Evolutionary conservation across 768 basidiomycete genomes (phyloP).

Genomic region (Cyathus striatus): DNA sequence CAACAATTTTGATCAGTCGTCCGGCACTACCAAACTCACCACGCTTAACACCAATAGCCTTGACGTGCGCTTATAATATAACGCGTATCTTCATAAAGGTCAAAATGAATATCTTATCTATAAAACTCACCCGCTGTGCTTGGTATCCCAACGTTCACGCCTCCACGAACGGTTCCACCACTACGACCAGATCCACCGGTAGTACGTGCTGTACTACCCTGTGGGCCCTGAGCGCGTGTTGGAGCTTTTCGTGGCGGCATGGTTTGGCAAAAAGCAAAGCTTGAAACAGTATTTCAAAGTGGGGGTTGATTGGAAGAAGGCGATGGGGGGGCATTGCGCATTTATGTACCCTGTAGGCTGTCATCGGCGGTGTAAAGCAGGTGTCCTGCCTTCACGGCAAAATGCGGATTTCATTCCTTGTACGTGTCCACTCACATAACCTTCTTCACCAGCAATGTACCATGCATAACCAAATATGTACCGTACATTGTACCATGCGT

Average conservation of each 20-base stretch:
- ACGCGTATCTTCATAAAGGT: constrained; percentile 2
- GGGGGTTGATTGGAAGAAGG: too few species aligned
- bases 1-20: constrained; percentile 15
- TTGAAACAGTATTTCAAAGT: not conserved
- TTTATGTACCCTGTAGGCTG: too few species aligned
- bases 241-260: constrained; percentile 13
- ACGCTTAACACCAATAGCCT: constrained; percentile 26
- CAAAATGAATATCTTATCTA: constrained; percentile 7
- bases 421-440: too few species aligned
- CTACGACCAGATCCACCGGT: constrained; percentile 16
- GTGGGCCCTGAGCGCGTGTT: constrained; percentile 11
- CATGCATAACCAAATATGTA: too few species aligned
- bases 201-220: too few species aligned
- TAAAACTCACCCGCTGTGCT: constrained; percentile 27
- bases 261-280: constrained; percentile 1
- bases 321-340: too few species aligned
- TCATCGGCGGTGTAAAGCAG: too few species aligned
- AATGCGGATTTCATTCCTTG: too few species aligned
- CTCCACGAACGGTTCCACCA: constrained; percentile 24
- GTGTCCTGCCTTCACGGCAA: too few species aligned
- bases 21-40: constrained; percentile 27
- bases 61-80: constrained; percentile 14
- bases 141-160: constrained; percentile 16
- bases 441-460: too few species aligned
- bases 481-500: too few species aligned